Conservation (phyloP, 1,284 basidiomycete genomes). For the Trichosporon coremiiforme region DNA sequence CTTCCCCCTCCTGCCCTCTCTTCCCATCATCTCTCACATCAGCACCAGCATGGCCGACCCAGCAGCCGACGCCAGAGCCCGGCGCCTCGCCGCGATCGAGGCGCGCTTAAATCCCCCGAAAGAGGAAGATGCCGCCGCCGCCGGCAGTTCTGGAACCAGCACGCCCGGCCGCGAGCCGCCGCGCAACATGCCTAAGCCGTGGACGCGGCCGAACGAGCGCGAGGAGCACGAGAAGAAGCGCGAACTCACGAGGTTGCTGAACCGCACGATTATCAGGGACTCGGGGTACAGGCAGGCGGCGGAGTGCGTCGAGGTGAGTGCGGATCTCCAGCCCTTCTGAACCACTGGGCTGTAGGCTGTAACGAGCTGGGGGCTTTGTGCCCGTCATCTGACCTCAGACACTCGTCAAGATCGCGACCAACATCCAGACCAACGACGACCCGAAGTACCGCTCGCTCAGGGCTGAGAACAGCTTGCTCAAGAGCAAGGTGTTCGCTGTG, state of each 20-base stretch:
- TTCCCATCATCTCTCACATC: background rate
- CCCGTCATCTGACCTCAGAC: conserved; percentile 37
- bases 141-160: conserved; percentile 3
- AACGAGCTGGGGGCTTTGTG: too few relatives aligned
- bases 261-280: conserved; percentile 51
- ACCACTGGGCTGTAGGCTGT: too few relatives aligned
- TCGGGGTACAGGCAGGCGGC: conserved; percentile 45
- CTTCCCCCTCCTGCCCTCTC: background rate
- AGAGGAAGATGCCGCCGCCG: background rate
- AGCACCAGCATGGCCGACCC: conserved; percentile 3
- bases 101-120: conserved; percentile 37
- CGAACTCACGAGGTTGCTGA: conserved; percentile 42
- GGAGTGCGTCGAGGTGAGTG: conserved; percentile 51
- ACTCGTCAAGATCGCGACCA: conserved; percentile 49
- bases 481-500: conserved; percentile 45
- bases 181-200: conserved; percentile 24
- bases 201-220: conserved; percentile 24
- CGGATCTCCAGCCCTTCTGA: too few relatives aligned
- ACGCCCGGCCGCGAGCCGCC: conserved; percentile 21
- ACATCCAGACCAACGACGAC: conserved; percentile 45
- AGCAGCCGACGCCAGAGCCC: conserved; percentile 23
- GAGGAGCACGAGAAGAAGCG: conserved; percentile 40
- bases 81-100: conserved; percentile 44
- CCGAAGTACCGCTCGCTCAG: conserved; percentile 48
- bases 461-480: conserved; percentile 42